Base-by-base conservation (phyloP, 352 stramenopile species). In the Globisporangium solare region DNA sequence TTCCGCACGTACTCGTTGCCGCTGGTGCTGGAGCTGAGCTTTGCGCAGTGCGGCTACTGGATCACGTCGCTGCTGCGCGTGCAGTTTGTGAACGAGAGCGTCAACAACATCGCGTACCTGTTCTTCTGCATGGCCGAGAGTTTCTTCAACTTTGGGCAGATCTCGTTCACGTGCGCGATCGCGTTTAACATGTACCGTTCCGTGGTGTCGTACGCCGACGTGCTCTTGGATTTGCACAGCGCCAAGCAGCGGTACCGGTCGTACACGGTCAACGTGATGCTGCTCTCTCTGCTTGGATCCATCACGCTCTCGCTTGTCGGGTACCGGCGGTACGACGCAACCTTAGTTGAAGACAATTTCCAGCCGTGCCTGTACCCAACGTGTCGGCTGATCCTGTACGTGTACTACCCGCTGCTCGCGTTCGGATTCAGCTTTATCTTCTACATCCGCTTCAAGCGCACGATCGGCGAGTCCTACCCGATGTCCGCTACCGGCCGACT, bases 141-240 rank as follows among this genome's bases (percentile, higher is more conserved):
- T 47, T 85, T 88, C 46, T 89, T 89, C 66, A 88, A 86, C 55
- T 88, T 88, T 48, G 79, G 74, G 41, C 76, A 88, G 63, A 89
- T 89, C 48, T 88, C 79, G 27, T 89, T 89, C 63, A 83, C 79
- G 59, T 89, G 79, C 35, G 75, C 79, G 47, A 86, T 88, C 58
- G 79, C 76, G 8, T 89, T 88, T 66, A 86, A 89, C 53, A 86
- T 89, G 77, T 89, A 89, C 60, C 79, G 79, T 6, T 88, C 76
- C 4, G 79, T 89, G 2, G 79, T 89, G 20, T 89, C 79, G 17
- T 89, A 86, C 63, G 79, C 77, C 10, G 79, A 89, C 37, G 79
- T 88, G 22, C 55, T 89, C 3, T 58, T 89, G 60, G 79, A 89
- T 40, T 86, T 75, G 8, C 74, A 88, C 24, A 88, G 75, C 39